phyloP scores from a whole-genome alignment of 1,139 yeast species.

The Pichia sp. region DNA sequence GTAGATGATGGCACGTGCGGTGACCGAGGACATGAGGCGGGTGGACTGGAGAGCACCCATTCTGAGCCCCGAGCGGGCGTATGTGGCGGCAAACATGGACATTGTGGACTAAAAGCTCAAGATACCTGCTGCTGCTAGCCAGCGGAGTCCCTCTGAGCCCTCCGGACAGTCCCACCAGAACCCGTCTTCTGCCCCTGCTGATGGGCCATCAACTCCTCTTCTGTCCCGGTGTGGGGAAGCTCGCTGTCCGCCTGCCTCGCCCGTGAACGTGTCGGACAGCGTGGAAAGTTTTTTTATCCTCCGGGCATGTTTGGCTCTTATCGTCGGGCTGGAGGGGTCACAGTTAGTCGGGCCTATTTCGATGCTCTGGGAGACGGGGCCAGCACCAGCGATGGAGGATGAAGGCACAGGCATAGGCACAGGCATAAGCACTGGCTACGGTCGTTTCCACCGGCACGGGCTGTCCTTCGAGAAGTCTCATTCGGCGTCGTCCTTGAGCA shows the following conservation, averaged over 20 bases:
- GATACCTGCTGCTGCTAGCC: not conserved
- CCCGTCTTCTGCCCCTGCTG: too few relatives aligned
- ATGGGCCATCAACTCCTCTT: too few relatives aligned
- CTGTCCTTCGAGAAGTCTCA: conserved; percentile 2
- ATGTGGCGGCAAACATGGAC: conserved; percentile 5
- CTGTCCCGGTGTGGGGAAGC: too few relatives aligned
- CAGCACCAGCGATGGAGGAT: not conserved
- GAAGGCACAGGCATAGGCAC: not conserved
- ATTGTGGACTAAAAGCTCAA: not conserved
- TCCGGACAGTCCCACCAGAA: not conserved
- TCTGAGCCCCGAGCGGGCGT: not conserved
- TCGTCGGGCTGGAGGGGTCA: too few relatives aligned
- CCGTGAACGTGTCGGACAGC: too few relatives aligned
- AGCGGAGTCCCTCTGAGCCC: not conserved
- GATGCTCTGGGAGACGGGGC: too few relatives aligned
- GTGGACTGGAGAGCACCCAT: not conserved
- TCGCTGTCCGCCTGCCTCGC: too few relatives aligned
- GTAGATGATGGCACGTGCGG: conserved; percentile 54
- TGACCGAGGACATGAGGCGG: conserved; percentile 21
- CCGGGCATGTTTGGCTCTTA: too few relatives aligned
- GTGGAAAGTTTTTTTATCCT: too few relatives aligned
- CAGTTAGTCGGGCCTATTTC: too few relatives aligned
- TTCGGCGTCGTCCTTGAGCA: conserved; percentile 8
- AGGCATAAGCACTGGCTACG: not conserved
- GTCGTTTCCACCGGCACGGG: not conserved